Evolutionary conservation across 768 basidiomycete species (phyloP).

Genomic region (Lactifluus pinguis): DNA sequence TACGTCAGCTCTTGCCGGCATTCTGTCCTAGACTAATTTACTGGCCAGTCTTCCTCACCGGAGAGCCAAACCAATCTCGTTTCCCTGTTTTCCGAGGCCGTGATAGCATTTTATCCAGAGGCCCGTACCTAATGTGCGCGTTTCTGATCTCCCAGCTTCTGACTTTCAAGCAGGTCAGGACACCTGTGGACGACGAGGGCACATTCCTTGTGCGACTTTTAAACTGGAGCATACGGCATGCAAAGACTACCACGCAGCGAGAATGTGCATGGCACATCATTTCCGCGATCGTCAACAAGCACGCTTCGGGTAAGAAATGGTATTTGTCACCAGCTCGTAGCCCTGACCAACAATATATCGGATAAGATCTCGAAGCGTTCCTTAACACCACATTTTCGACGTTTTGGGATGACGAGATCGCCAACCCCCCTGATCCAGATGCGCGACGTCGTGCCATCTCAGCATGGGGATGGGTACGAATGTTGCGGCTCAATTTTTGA

Average conservation of each 20-base stretch:
- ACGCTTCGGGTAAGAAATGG: slow-evolving; percentile 45
- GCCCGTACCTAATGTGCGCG: slow-evolving; percentile 27
- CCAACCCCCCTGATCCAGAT: slow-evolving; percentile 23
- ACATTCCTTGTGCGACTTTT: slow-evolving; percentile 47
- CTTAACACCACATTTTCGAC: slow-evolving; percentile 31
- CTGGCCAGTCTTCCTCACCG: slow-evolving; percentile 34
- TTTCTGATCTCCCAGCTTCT: slow-evolving; percentile 1
- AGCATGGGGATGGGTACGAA: slow-evolving; percentile 62
- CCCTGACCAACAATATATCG: background rate
- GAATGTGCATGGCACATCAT: slow-evolving; percentile 49
- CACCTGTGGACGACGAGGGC: slow-evolving; percentile 42
- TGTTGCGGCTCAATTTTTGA: background rate
- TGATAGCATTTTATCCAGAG: slow-evolving; percentile 59
- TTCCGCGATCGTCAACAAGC: slow-evolving; percentile 72
- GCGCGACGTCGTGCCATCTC: slow-evolving; percentile 45
- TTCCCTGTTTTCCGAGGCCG: slow-evolving; percentile 53
- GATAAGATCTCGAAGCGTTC: slow-evolving; percentile 41
- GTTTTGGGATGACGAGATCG: slow-evolving; percentile 45
- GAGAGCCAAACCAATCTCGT: slow-evolving; percentile 53
- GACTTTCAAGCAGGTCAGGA: slow-evolving; percentile 35
- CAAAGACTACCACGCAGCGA: slow-evolving; percentile 43
- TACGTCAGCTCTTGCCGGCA: slow-evolving; percentile 22
- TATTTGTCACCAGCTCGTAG: background rate
- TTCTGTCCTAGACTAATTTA: background rate
- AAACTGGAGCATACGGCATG: slow-evolving; percentile 46